A percentile compares a stretch with the other conserved stretches of the same genome.
Conservation (phyloP, 345 rosid genomes). For the Arabis alpina region DNA sequence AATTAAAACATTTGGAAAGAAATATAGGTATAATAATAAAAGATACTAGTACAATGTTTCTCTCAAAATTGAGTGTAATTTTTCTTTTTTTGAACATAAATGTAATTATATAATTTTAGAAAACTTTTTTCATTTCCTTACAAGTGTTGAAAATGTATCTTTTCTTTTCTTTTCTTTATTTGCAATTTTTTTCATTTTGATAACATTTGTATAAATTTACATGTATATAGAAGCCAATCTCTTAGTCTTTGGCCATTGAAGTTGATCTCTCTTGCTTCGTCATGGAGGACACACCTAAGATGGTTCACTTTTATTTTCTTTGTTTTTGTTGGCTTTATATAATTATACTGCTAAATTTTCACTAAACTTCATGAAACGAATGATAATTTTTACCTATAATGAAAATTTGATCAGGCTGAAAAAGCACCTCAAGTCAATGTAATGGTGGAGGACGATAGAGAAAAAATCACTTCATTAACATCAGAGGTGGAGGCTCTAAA, state of each 20-base stretch:
- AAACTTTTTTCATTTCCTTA: too few relatives aligned
- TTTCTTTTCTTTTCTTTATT: background rate
- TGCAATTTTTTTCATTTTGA: background rate
- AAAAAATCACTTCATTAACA: slow-evolving; percentile 68
- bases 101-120: too few relatives aligned
- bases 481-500: slow-evolving; percentile 84
- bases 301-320: slow-evolving; percentile 51
- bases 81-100: too few relatives aligned
- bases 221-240: too few relatives aligned
- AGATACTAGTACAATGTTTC: background rate
- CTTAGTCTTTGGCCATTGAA: background rate
- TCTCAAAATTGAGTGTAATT: background rate
- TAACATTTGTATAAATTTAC: background rate
- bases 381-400: slow-evolving; percentile 26
- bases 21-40: too few relatives aligned
- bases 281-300: slow-evolving; percentile 64
- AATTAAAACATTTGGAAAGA: too few relatives aligned
- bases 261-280: too few relatives aligned
- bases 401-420: slow-evolving; percentile 58
- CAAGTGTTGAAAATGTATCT: too few relatives aligned
- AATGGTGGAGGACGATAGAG: slow-evolving; percentile 79
- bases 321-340: background rate
- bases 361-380: background rate
- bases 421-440: slow-evolving; percentile 88
- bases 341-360: background rate